phyloP scores from a whole-genome alignment of 345 rosid species.

The Psidium friedrichsthalianum region DNA sequence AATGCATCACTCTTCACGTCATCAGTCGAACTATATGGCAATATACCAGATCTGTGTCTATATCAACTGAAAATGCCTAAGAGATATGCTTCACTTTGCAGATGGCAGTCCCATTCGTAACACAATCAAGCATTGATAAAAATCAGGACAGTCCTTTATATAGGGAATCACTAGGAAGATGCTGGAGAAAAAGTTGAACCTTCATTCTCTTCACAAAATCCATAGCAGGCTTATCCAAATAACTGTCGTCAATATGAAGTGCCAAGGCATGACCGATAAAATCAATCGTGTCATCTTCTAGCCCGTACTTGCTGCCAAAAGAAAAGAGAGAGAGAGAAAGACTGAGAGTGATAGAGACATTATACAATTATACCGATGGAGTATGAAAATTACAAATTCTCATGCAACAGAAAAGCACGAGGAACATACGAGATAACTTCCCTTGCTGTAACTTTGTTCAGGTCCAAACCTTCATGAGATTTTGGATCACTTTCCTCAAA shows the following conservation, averaged over 20 bases:
- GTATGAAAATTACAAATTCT: not conserved
- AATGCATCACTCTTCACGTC: not conserved
- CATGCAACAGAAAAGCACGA: not conserved
- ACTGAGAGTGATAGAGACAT: not conserved
- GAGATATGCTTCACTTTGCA: not conserved
- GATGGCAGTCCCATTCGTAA: not conserved
- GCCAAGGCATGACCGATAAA: slow-evolving; percentile 93
- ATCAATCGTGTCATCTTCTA: slow-evolving; percentile 87
- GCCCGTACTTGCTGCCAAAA: slow-evolving; percentile 54
- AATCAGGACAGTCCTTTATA: not conserved
- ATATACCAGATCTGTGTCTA: not conserved
- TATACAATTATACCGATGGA: not conserved
- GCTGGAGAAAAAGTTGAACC: slow-evolving; percentile 18
- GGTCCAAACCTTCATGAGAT: slow-evolving; percentile 80
- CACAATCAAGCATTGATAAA: not conserved
- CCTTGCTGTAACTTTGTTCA: slow-evolving; percentile 70
- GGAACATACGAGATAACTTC: slow-evolving; percentile 61
- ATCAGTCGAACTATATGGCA: not conserved
- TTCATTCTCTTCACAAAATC: slow-evolving; percentile 79
- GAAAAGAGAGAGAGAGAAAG: not conserved
- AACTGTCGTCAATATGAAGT: slow-evolving; percentile 60
- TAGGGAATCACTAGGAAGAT: not conserved
- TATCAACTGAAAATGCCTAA: not conserved
- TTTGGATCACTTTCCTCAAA: slow-evolving; percentile 87
- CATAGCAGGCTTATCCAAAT: slow-evolving; percentile 69